These are phyloP conservation scores for Umbelopsis vinacea DNA, from an alignment of 192 early-diverging fungal species.

Conservation along the genomic window DNA sequence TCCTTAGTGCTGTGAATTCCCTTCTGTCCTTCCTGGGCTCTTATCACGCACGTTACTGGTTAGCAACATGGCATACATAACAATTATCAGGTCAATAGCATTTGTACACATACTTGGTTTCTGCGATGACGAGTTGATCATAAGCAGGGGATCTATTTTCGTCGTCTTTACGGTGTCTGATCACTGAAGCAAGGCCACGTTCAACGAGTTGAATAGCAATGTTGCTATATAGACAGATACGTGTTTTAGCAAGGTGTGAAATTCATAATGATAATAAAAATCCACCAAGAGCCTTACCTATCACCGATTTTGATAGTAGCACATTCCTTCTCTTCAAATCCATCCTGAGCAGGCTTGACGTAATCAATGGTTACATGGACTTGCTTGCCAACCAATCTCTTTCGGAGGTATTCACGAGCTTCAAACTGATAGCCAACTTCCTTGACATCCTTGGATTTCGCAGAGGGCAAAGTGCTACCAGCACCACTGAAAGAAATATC, in stretches of 20 bases:
- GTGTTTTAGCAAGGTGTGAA: not conserved
- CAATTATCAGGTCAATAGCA: not conserved
- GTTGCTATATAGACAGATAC: constrained; percentile 38
- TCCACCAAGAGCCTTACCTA: constrained; percentile 26
- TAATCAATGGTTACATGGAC: constrained; percentile 81
- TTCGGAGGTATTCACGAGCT: constrained; percentile 88
- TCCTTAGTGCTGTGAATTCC: constrained; percentile 91
- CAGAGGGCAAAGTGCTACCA: constrained; percentile 25
- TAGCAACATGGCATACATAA: not conserved
- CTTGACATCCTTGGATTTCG: constrained; percentile 69
- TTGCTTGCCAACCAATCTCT: constrained; percentile 84
- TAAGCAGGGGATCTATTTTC: constrained; percentile 85
- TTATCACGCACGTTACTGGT: not conserved
- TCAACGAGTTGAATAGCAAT: constrained; percentile 64
- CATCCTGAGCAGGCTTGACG: constrained; percentile 85
- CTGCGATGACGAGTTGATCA: constrained; percentile 83
- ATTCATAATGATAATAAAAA: not conserved
- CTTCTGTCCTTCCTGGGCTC: constrained; percentile 56
- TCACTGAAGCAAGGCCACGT: constrained; percentile 75
- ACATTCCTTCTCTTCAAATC: constrained; percentile 85
- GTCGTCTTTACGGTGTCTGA: constrained; percentile 85
- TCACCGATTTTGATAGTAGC: constrained; percentile 77
- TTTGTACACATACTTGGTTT: constrained; percentile 54
- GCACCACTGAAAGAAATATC: not conserved
- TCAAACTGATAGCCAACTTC: constrained; percentile 84